Evolutionary conservation across 208 protist genomes (phyloP).

Genomic region (Crithidia mellificae): DNA sequence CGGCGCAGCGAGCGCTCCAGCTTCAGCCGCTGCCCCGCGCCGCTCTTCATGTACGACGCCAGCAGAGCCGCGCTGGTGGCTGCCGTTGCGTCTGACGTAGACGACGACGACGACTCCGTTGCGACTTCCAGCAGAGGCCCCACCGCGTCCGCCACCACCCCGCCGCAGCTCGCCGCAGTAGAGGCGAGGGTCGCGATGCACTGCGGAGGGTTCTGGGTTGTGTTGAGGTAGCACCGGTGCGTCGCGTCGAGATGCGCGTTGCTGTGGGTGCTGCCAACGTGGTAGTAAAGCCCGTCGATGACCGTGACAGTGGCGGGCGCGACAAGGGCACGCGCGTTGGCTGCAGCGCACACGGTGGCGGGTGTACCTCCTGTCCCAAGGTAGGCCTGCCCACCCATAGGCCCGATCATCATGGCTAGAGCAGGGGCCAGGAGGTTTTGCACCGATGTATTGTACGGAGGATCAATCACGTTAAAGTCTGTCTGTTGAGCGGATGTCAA

Average conservation of each 20-base stretch:
- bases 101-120: not conserved
- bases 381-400: slow-evolving; percentile 19
- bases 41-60: slow-evolving; percentile 13
- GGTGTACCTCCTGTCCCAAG: not conserved
- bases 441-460: slow-evolving; percentile 21
- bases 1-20: slow-evolving; percentile 33
- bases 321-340: slow-evolving; percentile 3
- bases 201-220: slow-evolving; percentile 1
- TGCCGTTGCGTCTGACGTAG: not conserved
- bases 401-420: slow-evolving; percentile 21
- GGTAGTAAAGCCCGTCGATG: slow-evolving; percentile 20
- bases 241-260: slow-evolving; percentile 20
- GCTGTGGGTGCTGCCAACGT: not conserved
- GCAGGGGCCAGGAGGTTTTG: slow-evolving; percentile 25
- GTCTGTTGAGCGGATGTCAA: not conserved
- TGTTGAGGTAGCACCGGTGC: slow-evolving; percentile 29
- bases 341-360: slow-evolving; percentile 19
- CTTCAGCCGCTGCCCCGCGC: slow-evolving; percentile 24
- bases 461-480: not conserved
- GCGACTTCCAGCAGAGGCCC: slow-evolving; percentile 14
- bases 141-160: slow-evolving; percentile 18
- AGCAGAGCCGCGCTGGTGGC: slow-evolving; percentile 25
- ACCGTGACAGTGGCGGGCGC: slow-evolving; percentile 21
- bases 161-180: slow-evolving; percentile 25
- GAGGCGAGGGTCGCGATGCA: slow-evolving; percentile 29